A percentile compares a stretch with the other conserved stretches of the same genome.
Conservation (phyloP, 345 rosid species). For the Populus ilicifolia region DNA sequence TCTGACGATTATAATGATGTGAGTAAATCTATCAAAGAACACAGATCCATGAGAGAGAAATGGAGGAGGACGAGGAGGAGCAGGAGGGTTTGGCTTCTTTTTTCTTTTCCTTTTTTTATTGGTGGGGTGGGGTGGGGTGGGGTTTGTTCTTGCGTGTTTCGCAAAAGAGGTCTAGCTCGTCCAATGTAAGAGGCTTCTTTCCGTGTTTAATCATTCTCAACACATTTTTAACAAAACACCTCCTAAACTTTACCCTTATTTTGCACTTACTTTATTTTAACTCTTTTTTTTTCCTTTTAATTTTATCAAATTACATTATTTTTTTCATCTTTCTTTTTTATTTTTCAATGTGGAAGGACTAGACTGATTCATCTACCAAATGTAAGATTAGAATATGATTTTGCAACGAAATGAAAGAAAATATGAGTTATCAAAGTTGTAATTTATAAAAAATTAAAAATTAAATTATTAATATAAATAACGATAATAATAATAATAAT, state of each 20-base stretch:
- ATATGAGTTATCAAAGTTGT: not conserved
- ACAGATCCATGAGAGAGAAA: not conserved
- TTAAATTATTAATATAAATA: too few species aligned
- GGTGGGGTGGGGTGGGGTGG: not conserved
- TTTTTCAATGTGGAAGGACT: not conserved
- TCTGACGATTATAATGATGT: not conserved
- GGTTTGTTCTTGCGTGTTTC: not conserved
- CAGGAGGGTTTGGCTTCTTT: not conserved
- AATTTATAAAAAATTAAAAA: too few species aligned
- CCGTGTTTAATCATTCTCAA: not conserved
- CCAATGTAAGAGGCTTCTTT: not conserved
- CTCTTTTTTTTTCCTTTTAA: not conserved
- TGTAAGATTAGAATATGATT: not conserved
- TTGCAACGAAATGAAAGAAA: too few species aligned
- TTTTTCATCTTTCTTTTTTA: not conserved
- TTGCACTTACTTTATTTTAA: not conserved
- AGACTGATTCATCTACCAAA: not conserved
- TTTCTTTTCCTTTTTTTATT: not conserved
- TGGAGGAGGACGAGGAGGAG: not conserved
- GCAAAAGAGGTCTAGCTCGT: not conserved
- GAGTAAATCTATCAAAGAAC: not conserved
- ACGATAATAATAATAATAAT: too few species aligned
- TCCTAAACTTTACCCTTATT: not conserved
- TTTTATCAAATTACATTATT: not conserved
- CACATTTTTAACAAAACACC: not conserved